These are phyloP conservation scores for Trichosporon asahii DNA, from an alignment of 1,284 basidiomycete species.

Conservation along the genomic window DNA sequence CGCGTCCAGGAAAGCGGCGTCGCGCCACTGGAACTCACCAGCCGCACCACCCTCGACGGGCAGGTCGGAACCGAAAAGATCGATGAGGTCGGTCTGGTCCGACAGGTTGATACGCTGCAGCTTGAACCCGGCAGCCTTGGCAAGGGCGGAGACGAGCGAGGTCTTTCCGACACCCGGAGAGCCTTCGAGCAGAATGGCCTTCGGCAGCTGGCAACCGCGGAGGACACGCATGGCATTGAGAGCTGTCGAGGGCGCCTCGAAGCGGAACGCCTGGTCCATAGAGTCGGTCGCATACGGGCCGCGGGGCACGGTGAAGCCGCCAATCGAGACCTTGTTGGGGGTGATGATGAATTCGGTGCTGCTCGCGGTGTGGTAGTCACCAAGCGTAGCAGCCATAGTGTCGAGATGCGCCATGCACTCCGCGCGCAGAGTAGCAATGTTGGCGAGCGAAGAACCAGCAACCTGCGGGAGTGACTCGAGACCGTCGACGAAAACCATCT, in stretches of 20 bases:
- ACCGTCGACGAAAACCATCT: constrained; percentile 82
- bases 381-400: constrained; percentile 27
- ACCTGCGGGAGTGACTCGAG: constrained; percentile 71
- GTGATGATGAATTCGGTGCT: constrained; percentile 27
- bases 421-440: constrained; percentile 38
- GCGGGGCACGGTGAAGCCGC: constrained; percentile 68
- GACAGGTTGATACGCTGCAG: constrained; percentile 98
- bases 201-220: constrained; percentile 82
- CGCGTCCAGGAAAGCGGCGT: constrained; percentile 91
- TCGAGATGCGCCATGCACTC: constrained; percentile 42
- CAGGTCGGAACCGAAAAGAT: constrained; percentile 94
- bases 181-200: constrained; percentile 93
- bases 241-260: constrained; percentile 82
- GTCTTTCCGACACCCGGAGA: constrained; percentile 99
- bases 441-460: constrained; percentile 40
- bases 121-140: constrained; percentile 70
- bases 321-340: constrained; percentile 59
- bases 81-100: constrained; percentile 95
- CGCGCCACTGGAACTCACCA: constrained; percentile 95
- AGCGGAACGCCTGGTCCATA: constrained; percentile 61
- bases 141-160: constrained; percentile 83
- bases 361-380: constrained; percentile 13
- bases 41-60: constrained; percentile 87
- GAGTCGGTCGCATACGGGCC: constrained; percentile 54
- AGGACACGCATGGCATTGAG: constrained; percentile 87